Evolutionary conservation across 331 rosid species (phyloP).

Genomic region (Spiraea crenata): DNA sequence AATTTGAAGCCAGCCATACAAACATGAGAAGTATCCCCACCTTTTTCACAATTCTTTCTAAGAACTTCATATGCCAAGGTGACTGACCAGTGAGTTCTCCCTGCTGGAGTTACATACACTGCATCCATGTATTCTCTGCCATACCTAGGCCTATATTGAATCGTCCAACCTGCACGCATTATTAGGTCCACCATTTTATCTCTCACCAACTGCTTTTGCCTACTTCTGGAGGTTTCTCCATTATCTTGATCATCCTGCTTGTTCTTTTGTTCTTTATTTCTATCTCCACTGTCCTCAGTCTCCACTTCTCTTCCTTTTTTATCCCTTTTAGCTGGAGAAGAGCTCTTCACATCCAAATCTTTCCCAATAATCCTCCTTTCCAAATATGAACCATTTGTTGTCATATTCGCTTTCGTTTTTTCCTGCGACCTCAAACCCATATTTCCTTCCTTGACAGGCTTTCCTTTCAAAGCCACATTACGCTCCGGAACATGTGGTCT

Average conservation of each 20-base stretch:
- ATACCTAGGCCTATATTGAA: slow-evolving; percentile 70
- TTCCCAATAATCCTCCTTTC: slow-evolving; percentile 29
- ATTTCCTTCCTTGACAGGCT: slow-evolving; percentile 32
- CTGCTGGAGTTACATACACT: slow-evolving; percentile 75
- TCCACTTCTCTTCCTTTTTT: slow-evolving; percentile 27
- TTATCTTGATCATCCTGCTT: slow-evolving; percentile 15
- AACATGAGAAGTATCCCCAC: slow-evolving; percentile 47
- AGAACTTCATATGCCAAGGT: slow-evolving; percentile 84
- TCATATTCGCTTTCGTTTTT: slow-evolving; percentile 23
- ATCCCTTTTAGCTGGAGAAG: slow-evolving; percentile 31
- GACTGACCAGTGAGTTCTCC: slow-evolving; percentile 89
- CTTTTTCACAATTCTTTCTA: slow-evolving; percentile 57
- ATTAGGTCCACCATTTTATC: slow-evolving; percentile 58
- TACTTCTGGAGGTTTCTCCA: slow-evolving; percentile 23
- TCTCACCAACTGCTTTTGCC: slow-evolving; percentile 55
- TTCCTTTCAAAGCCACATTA: slow-evolving; percentile 25
- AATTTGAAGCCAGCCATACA: slow-evolving; percentile 63
- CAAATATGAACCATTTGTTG: slow-evolving; percentile 22
- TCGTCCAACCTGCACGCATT: slow-evolving; percentile 81
- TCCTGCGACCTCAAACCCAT: slow-evolving; percentile 20
- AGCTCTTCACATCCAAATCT: slow-evolving; percentile 19
- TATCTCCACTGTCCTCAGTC: slow-evolving; percentile 29
- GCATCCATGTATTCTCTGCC: slow-evolving; percentile 62
- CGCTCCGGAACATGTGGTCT: slow-evolving; percentile 38
- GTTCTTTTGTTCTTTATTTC: slow-evolving; percentile 8